Base-by-base conservation (phyloP, 331 rosid species). In the Quercus phellos region DNA sequence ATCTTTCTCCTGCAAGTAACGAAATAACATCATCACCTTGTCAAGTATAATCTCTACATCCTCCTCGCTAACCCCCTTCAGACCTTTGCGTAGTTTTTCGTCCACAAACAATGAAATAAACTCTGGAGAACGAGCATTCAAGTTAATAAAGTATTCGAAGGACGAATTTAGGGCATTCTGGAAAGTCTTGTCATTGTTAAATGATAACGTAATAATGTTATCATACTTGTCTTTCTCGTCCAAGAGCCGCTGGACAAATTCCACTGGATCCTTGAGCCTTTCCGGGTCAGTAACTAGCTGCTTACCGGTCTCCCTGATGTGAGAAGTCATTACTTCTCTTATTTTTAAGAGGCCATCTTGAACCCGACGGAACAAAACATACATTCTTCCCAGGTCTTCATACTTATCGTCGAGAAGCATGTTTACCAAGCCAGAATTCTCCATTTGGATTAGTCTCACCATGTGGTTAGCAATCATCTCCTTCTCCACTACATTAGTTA, bases 1-100 rank as follows among this genome's bases (percentile, higher is more conserved):
- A 78, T 93, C 98, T 77, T 90, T 93, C 80, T 93, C 97, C 83
- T 93, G 89, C 83, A 93, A 77, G 86, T 85, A 93, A 14, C 97
- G 88, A 82, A 93, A 91, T 34, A 93, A 82, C 90, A 87, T 87
- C 97, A 93, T 93, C 81, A 93, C 97, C 87, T 93, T 93, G 87
- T 91, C 97, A 55, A 93, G 90, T 56, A 90, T 89, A 61, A 83
- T 55, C 84, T 93, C 98, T 29, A 88, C 83, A 56, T 90, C 95
- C 90, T 91, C 95, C 86, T 93, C 93, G 51, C 92, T 87, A 51
- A 90, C 90, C 78, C 95, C 98, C 84, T 92, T 90, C 79, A 93
- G 87, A 82, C 97, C 93, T 84, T 88, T 91, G 51, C 97, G 93
- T 50, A 91, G 97, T 77, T 90, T 93, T 56, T 93, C 98, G 51